Conservation (phyloP, 495 filamentous ascomycete species). For the Talaromyces adpressus region DNA sequence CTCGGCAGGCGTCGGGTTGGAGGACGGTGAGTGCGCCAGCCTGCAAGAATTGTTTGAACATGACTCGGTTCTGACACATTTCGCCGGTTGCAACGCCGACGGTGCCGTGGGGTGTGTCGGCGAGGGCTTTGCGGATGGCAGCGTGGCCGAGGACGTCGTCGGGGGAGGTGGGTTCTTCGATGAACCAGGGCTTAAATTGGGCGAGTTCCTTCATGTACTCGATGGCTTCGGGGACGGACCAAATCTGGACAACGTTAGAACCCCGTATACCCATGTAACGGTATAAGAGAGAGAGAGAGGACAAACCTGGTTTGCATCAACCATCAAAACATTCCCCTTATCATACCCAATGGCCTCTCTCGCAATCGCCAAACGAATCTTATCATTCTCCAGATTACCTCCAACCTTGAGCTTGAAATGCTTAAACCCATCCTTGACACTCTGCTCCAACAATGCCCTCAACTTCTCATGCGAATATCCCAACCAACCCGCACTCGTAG, state of each 20-base stretch:
- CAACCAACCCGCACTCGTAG: slow-evolving; percentile 88
- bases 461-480: slow-evolving; percentile 88
- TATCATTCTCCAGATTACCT: slow-evolving; percentile 61
- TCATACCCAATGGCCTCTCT: slow-evolving; percentile 81
- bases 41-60: slow-evolving; percentile 88
- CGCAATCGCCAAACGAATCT: slow-evolving; percentile 62
- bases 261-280: neutral
- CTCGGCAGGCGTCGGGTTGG: slow-evolving; percentile 85
- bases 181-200: slow-evolving; percentile 91
- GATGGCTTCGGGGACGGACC: slow-evolving; percentile 88
- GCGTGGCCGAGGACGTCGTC: slow-evolving; percentile 89
- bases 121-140: slow-evolving; percentile 71
- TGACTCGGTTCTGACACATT: slow-evolving; percentile 93
- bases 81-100: slow-evolving; percentile 90
- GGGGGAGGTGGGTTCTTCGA: slow-evolving; percentile 92
- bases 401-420: slow-evolving; percentile 96
- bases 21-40: slow-evolving; percentile 77
- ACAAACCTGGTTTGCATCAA: slow-evolving; percentile 81
- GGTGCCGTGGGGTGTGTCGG: slow-evolving; percentile 49
- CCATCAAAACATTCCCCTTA: slow-evolving; percentile 81
- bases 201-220: slow-evolving; percentile 76
- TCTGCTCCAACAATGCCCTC: slow-evolving; percentile 62
- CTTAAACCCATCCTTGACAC: slow-evolving; percentile 65
- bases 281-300: neutral
- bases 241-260: slow-evolving; percentile 43